These are phyloP conservation scores for Acer yangbiense DNA, from an alignment of 345 rosid species.

Conservation along the genomic window DNA sequence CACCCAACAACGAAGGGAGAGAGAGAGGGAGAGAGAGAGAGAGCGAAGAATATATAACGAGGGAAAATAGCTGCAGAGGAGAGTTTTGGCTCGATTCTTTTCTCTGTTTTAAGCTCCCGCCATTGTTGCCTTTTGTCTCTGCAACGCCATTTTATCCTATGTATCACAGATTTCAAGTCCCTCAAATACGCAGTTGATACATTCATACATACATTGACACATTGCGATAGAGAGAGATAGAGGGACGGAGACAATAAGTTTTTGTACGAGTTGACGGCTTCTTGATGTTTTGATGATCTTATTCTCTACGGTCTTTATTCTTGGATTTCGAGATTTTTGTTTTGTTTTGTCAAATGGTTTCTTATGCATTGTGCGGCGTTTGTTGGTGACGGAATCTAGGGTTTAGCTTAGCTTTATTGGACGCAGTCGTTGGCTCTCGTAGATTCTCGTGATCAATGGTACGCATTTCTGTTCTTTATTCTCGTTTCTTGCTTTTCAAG, in stretches of 20 bases:
- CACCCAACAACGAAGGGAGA: neutral
- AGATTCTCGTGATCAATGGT: constrained; percentile 38
- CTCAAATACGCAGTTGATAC: neutral
- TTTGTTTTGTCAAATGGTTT: neutral
- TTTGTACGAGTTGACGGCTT: neutral
- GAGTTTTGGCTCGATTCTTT: constrained; percentile 12
- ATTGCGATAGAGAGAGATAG: neutral
- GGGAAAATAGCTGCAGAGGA: constrained; percentile 13
- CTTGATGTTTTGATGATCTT: constrained; percentile 14
- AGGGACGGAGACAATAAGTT: neutral
- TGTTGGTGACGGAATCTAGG: constrained; percentile 24
- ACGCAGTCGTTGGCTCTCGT: constrained; percentile 31
- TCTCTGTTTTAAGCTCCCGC: constrained; percentile 17
- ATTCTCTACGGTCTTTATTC: neutral
- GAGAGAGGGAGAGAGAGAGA: constrained; percentile 4
- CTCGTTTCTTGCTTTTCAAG: constrained; percentile 14
- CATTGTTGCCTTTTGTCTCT: constrained; percentile 16
- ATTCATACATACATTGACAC: neutral
- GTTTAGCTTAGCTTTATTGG: constrained; percentile 17
- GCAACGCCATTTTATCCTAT: neutral
- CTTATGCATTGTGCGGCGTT: constrained; percentile 16
- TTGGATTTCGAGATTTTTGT: constrained; percentile 18
- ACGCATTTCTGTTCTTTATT: neutral
- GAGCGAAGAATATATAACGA: neutral
- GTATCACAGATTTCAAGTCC: neutral